Evolutionary conservation across 768 basidiomycete genomes (phyloP).

Genomic region (Gloeopeniophorella convolvens): DNA sequence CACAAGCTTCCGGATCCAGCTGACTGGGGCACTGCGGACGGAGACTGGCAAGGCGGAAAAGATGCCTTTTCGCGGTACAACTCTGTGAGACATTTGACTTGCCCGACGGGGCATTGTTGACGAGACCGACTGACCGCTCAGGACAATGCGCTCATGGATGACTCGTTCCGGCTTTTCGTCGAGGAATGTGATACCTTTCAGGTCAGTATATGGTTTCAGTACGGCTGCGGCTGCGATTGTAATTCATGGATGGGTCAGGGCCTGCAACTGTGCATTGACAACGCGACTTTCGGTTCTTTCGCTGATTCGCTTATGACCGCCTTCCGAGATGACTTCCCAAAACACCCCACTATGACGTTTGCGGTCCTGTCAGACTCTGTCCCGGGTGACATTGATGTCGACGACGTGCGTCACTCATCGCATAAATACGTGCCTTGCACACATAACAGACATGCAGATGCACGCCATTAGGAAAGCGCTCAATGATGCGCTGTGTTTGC

Average conservation of each 20-base stretch:
- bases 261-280: constrained; percentile 60
- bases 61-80: constrained; percentile 49
- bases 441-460: constrained; percentile 27
- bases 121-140: constrained; percentile 24
- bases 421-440: constrained; percentile 7
- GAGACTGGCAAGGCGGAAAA: constrained; percentile 51
- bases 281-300: constrained; percentile 59
- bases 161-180: constrained; percentile 54
- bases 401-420: constrained; percentile 4
- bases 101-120: neutral
- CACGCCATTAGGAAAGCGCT: constrained; percentile 38
- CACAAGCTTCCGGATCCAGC: constrained; percentile 55
- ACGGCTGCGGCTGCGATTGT: neutral
- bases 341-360: constrained; percentile 51
- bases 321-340: constrained; percentile 63
- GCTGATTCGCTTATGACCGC: constrained; percentile 48
- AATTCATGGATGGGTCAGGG: constrained; percentile 39
- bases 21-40: constrained; percentile 47
- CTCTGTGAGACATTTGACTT: constrained; percentile 34
- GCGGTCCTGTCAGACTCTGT: constrained; percentile 47
- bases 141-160: constrained; percentile 65
- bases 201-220: constrained; percentile 31
- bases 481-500: constrained; percentile 54
- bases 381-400: constrained; percentile 22
- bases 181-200: constrained; percentile 75